These are phyloP conservation scores for Acer campestre DNA, from an alignment of 345 rosid species.

Conservation along the genomic window DNA sequence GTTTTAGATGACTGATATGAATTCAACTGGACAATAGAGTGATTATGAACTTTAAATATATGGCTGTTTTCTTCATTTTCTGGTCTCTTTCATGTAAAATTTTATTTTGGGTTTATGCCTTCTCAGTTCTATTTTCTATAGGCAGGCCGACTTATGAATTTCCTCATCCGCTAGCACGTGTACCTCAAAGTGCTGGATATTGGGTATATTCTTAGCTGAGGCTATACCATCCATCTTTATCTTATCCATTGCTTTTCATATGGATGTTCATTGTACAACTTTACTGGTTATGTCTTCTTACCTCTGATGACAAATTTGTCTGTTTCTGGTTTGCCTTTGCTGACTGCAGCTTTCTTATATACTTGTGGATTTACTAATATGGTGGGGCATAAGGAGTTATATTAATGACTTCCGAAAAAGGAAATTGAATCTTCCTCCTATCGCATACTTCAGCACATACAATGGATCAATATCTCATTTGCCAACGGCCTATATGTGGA, in stretches of 20 bases:
- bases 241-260: background rate
- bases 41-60: background rate
- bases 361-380: conserved; percentile 89
- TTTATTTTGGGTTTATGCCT: conserved; percentile 29
- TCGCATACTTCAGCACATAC: conserved; percentile 95
- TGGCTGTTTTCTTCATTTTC: background rate
- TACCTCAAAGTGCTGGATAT: conserved; percentile 89
- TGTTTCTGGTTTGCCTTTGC: conserved; percentile 23
- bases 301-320: background rate
- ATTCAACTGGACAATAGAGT: background rate
- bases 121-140: conserved; percentile 62
- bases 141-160: conserved; percentile 99
- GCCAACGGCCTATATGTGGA: conserved; percentile 99
- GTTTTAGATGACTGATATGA: background rate
- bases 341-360: conserved; percentile 80
- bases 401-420: conserved; percentile 91
- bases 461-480: conserved; percentile 93
- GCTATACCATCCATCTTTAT: background rate
- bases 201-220: conserved; percentile 63
- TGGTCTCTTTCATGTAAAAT: background rate
- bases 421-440: conserved; percentile 82
- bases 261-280: background rate
- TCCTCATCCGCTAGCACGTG: conserved; percentile 98
- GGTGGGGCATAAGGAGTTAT: conserved; percentile 96
- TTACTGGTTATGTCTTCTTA: background rate